A percentile compares a stretch with the other conserved stretches of the same genome.
These are phyloP conservation scores for Annulohypoxylon bovei DNA, from an alignment of 495 filamentous ascomycete genomes.

Conservation along the genomic window DNA sequence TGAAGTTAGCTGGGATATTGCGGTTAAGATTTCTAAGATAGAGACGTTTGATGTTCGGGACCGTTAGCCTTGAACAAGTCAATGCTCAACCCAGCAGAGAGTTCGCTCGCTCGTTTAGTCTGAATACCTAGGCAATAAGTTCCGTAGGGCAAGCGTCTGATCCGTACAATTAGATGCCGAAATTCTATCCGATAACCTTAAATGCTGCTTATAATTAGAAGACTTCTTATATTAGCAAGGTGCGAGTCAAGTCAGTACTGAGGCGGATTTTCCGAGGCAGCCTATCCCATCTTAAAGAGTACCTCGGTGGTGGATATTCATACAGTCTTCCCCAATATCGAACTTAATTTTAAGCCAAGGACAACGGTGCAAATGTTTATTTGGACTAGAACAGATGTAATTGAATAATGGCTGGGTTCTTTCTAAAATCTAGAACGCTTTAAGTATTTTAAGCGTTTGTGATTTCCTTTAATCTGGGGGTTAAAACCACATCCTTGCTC, in stretches of 20 bases:
- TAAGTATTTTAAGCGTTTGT: not conserved
- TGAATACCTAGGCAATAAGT: not conserved
- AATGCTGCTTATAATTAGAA: constrained; percentile 2
- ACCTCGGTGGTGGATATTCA: not conserved
- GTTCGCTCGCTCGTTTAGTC: constrained; percentile 1
- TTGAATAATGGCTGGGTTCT: not conserved
- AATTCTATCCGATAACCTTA: not conserved
- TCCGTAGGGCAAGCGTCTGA: constrained; percentile 4
- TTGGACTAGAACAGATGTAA: not conserved
- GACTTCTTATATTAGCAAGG: not conserved
- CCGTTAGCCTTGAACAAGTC: not conserved
- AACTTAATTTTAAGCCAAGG: not conserved
- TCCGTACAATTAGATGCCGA: not conserved
- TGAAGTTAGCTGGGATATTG: not conserved
- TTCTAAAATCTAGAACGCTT: not conserved
- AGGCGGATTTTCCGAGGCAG: not conserved
- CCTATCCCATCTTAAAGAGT: not conserved
- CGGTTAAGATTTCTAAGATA: constrained; percentile 3
- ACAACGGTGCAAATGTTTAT: not conserved
- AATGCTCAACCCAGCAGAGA: not conserved
- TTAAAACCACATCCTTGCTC: not conserved
- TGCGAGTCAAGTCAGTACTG: constrained; percentile 20
- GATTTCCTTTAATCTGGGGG: not conserved
- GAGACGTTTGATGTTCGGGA: not conserved
- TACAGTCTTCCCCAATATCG: not conserved